phyloP scores from a whole-genome alignment of 2,329 filamentous ascomycete genomes.

The Microthyrium microscopicum region DNA sequence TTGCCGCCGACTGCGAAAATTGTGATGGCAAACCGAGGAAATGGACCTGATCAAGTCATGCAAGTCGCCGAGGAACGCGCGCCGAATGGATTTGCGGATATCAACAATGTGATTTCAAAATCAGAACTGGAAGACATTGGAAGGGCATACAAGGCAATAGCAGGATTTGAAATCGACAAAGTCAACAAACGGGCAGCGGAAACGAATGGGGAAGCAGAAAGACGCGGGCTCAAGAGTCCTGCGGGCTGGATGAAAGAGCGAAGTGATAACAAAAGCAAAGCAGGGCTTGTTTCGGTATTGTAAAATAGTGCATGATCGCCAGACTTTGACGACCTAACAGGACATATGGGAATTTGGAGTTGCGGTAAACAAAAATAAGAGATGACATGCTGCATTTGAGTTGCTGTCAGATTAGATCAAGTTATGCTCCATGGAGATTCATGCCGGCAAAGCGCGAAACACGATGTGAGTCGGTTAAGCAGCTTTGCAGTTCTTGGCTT shows the following conservation, averaged over 20 bases:
- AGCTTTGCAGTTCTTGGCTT: no score
- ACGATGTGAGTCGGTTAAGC: no score
- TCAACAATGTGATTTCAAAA: conserved; percentile 24
- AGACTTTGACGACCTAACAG: no score
- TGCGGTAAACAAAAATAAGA: no score
- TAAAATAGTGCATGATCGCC: no score
- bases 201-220: conserved; percentile 17
- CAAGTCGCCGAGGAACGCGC: conserved; percentile 29
- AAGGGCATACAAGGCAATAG: conserved; percentile 22
- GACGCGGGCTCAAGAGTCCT: conserved; percentile 12
- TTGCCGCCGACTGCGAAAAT: conserved; percentile 29
- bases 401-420: no score
- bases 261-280: background rate
- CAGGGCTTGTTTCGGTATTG: no score
- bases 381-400: no score
- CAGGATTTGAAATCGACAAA: conserved; percentile 29
- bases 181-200: conserved; percentile 25
- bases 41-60: conserved; percentile 30
- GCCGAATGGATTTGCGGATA: conserved; percentile 24
- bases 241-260: conserved; percentile 9
- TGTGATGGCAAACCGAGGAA: conserved; percentile 29
- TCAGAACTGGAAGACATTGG: conserved; percentile 25
- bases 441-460: no score
- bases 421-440: no score
- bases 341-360: no score